These are phyloP conservation scores for Gaultheria prostrata DNA, from an alignment of 148 eudicot genomes.

Conservation along the genomic window DNA sequence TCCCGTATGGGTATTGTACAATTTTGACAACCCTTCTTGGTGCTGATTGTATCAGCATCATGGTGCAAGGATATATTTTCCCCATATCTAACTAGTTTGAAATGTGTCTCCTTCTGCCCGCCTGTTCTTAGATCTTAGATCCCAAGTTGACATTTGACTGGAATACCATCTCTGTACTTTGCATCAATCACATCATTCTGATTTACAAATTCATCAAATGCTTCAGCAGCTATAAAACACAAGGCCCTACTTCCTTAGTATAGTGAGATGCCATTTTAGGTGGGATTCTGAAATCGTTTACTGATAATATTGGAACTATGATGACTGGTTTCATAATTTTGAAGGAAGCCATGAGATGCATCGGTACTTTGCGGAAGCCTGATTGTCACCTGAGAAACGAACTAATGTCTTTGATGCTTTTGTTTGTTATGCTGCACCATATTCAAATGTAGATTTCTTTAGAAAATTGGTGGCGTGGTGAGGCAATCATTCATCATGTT, in stretches of 20 bases:
- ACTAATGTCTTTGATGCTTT: not conserved
- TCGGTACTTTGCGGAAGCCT: too few species aligned
- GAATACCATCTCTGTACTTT: not conserved
- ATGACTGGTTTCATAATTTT: not conserved
- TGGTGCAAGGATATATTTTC: not conserved
- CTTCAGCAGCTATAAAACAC: not conserved
- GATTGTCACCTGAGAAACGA: not conserved
- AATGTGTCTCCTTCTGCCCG: not conserved
- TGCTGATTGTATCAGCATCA: too few species aligned
- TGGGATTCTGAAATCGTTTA: not conserved
- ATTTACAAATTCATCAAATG: not conserved
- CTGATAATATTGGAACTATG: not conserved
- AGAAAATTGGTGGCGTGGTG: not conserved
- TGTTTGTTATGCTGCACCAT: not conserved
- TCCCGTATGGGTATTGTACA: too few species aligned
- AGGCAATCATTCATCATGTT: constrained; percentile 4
- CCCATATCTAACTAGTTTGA: not conserved
- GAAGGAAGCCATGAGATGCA: not conserved
- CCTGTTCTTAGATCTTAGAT: not conserved
- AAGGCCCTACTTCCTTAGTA: not conserved
- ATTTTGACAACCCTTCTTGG: not conserved
- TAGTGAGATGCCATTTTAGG: not conserved
- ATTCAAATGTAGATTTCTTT: not conserved
- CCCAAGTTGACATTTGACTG: not conserved
- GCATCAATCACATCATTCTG: not conserved